Base-by-base conservation (phyloP, 2,329 filamentous ascomycete species). In the Stemphylium beticola region DNA sequence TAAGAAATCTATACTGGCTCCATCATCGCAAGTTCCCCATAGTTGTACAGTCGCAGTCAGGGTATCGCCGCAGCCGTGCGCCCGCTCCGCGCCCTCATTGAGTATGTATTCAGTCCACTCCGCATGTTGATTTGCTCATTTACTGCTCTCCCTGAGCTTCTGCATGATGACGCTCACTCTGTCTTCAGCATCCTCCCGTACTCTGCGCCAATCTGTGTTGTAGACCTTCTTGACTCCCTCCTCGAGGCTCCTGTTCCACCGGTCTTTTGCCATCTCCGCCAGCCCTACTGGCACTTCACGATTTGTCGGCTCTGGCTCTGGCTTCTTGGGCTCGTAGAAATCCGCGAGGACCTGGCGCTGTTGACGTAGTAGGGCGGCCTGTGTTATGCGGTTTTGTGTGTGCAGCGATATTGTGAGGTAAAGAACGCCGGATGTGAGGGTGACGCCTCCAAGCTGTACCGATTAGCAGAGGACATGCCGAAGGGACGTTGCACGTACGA, bases 241-340 rank as follows among this genome's bases (percentile, higher is more conserved):
- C 67, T 80, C 79, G 5, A 82, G 60, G 53, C 78, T 76, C 22
- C 75, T 64, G 57, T 82, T 82, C 80, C 80, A 82, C 55, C 74
- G 64, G 53, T 82, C 79, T 64, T 82, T 82, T 15, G 78, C 77
- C 49, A 76, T 79, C 64, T 81, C 80, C 4, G 65, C 69, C 11
- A 81, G 40, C 9, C 79, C 78, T 3, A 74, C 74, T 1, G 69
- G 71, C 0, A 74, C 74, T 60, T 74, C 74, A 44, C 78, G 68
- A 15, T 70, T 63, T 36, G 70, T 58, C 3, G 77, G 76, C 40
- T 76, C 74, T 1, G 75, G 74, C n/a, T 68, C 59, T 8, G 72
- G 69, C 5, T 76, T 74, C 44, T 72, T 70, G 1, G 79, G 79
- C 22, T 78, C 76, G 64, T 79, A 73, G 53, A 81, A 71, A 53